These are phyloP conservation scores for Camelina hispida DNA, from an alignment of 345 rosid genomes.

Conservation along the genomic window DNA sequence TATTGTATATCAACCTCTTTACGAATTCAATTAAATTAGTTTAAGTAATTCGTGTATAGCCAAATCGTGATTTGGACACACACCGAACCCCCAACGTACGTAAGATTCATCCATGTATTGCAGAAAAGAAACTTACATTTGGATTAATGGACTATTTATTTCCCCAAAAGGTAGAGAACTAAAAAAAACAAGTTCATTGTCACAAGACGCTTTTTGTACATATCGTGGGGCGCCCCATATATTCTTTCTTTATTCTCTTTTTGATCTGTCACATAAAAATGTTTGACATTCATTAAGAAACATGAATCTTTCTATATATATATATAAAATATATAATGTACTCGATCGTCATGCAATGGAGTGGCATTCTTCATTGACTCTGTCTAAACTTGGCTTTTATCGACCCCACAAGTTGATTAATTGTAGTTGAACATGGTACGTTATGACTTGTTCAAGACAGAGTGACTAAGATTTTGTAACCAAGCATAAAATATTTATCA, in stretches of 20 bases:
- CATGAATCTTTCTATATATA: neutral
- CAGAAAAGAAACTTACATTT: neutral
- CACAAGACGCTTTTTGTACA: neutral
- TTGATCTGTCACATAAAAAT: neutral
- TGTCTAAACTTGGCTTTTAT: constrained; percentile 7
- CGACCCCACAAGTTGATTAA: constrained; percentile 25
- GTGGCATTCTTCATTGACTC: constrained; percentile 10
- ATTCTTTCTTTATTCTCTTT: constrained; percentile 4
- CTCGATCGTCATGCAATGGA: constrained; percentile 24
- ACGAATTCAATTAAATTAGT: too few species aligned
- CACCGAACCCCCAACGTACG: neutral
- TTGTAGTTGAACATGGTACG: neutral
- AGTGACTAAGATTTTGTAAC: constrained; percentile 4
- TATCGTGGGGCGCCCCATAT: constrained; percentile 7
- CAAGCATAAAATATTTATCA: neutral
- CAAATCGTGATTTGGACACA: too few species aligned
- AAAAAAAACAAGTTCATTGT: constrained; percentile 14
- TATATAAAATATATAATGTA: neutral
- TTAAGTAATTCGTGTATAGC: too few species aligned
- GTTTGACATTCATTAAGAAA: neutral
- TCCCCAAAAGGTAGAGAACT: neutral
- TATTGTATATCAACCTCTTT: neutral
- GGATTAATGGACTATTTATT: neutral
- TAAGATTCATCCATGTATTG: constrained; percentile 16
- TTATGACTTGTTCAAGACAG: constrained; percentile 1